Evolutionary conservation across 2,329 filamentous ascomycete genomes (phyloP), one percentile per base, ranked within the genome.

Genomic region (Emmonsiellopsis sp.): DNA sequence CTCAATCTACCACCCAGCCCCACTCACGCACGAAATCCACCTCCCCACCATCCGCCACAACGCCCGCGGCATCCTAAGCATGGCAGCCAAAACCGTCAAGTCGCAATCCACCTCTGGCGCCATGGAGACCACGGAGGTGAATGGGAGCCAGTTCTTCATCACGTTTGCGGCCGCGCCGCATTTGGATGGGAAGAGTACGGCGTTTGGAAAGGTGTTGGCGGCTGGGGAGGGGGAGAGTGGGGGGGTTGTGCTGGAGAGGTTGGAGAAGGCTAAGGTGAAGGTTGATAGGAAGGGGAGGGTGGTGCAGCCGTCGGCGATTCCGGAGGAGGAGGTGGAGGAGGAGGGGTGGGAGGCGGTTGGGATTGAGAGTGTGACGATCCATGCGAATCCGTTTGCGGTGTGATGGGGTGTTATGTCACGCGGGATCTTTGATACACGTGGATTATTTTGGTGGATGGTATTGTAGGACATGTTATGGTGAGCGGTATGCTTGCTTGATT

Each of bases 181-280:
- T 73, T 67, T 85, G 37, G 82, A 85, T 64, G 82, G 82, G 6
- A 80, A 82, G 63, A 85, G 84, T 62, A 84, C 82, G 0, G 81
- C 84, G 2, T 85, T 85, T 68, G 82, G 82, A 11, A 77, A 79
- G 58, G 74, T 85, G 14, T 65, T 85, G 58, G 71, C 70, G 51
- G 42, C 75, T 75, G 66, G 76, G 72, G 58, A 70, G 62, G n/a
- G 73, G 62, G 8, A 68, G 40, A 76, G 76, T 65, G 77, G 74
- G 57, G 70, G 62, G 5, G 73, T 65, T 7, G 66, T 72, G 9
- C 57, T 73, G 53, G 69, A 74, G 14, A 77, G 75, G 3, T 61
- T 85, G 57, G 81, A 83, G 55, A 77, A 75, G 59, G 72, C 84
- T 52, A 81, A 84, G 61, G 71, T 79, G 2, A 75, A 77, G 56